phyloP scores from a whole-genome alignment of 1,284 basidiomycete species.

The Pyrrhoderma lamaoense region DNA sequence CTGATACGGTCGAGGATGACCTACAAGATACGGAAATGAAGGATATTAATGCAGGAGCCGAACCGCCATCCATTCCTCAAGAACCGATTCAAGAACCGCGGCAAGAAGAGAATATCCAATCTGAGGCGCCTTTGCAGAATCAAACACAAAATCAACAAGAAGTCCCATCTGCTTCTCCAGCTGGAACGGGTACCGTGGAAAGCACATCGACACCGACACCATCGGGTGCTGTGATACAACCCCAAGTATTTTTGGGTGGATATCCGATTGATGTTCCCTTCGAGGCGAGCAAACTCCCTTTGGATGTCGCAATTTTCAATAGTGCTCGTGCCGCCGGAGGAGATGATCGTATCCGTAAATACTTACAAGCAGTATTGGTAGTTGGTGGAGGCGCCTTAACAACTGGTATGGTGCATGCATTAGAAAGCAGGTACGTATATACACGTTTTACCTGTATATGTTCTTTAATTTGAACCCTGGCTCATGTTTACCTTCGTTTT shows the following conservation, averaged over 20 bases:
- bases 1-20: constrained; percentile 9
- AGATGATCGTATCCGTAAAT: constrained; percentile 87
- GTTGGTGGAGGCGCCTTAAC: constrained; percentile 77
- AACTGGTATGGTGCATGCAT: constrained; percentile 68
- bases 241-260: constrained; percentile 23
- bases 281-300: constrained; percentile 85
- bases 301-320: constrained; percentile 94
- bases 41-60: neutral
- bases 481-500: neutral
- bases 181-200: neutral
- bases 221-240: neutral
- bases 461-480: neutral
- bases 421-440: constrained; percentile 63
- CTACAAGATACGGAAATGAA: constrained; percentile 7
- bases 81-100: too few species aligned
- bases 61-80: neutral
- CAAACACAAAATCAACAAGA: neutral
- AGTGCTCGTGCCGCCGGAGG: constrained; percentile 78
- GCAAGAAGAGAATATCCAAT: too few species aligned
- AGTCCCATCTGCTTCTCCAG: neutral
- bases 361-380: constrained; percentile 83
- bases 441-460: constrained; percentile 14
- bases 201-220: neutral
- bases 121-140: too few species aligned
- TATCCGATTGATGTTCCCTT: constrained; percentile 65